Evolutionary conservation across 2,329 filamentous ascomycete species (phyloP), one percentile per base, ranked within the genome.

Genomic region (Beauveria bassiana): DNA sequence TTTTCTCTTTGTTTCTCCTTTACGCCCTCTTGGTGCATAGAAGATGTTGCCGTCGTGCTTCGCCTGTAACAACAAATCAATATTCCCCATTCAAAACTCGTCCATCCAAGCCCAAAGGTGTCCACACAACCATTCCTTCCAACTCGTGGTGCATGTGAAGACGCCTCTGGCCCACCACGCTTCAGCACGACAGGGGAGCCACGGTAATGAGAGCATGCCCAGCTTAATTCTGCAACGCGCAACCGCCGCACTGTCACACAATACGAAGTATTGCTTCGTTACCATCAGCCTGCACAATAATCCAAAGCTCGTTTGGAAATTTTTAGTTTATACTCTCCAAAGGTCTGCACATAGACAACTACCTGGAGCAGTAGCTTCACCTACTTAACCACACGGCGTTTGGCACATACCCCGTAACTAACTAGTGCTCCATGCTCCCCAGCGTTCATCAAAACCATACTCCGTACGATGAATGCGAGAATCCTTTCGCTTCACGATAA

Each of bases 151-250:
- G 45, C 47, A 59, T 51, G 49, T 45, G 49, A 59, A 52, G 40
- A 20, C 47, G 40, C 24, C 47, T 43, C 38, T 8, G 57, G 57
- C 47, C 57, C 57, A 59, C 56, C 40, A 59, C n/a, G 26, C 47
- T 59, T 59, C 57, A 59, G 57, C 57, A 28, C 57, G 40, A 59
- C 57, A 50, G 57, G 57, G 56, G 47, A n/a, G n/a, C 12, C 34
- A 38, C 20, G 7, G 6, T 20, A 46, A 50, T 34, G 50, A 34
- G 24, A 58, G 34, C 38, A 26, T 54, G 24, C 10, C 40, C 52
- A 55, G 18, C 52, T 54, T 5, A 28, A 20, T 28, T n/a, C n/a
- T 47, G 45, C 22, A 47, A 16, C 22, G 45, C 22, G 45, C 20
- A 38, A 34, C 20, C 45, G 45, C 22, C 45, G 22, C 20, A 47